Conservation (phyloP, 2,329 filamentous ascomycete genomes). For the Aureobasidium sp. region DNA sequence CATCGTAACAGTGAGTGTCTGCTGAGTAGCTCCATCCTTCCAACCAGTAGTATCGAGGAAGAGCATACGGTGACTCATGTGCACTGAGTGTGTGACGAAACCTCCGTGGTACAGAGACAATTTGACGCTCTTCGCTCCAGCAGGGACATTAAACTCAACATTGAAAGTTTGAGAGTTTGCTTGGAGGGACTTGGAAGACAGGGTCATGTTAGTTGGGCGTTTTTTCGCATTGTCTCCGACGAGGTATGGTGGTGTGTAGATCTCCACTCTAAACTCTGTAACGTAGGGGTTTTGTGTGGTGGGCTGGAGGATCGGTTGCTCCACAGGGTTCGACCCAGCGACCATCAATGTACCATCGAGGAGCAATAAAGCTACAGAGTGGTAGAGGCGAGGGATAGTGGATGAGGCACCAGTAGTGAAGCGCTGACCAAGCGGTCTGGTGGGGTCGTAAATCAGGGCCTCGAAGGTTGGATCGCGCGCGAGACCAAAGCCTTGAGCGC, state of each 20-base stretch:
- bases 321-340: constrained; percentile 52
- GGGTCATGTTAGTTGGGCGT: constrained; percentile 42
- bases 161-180: constrained; percentile 40
- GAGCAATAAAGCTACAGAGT: constrained; percentile 53
- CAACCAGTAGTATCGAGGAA: constrained; percentile 40
- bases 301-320: constrained; percentile 49
- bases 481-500: constrained; percentile 54
- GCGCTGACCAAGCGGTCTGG: constrained; percentile 43
- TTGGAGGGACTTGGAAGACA: constrained; percentile 39
- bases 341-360: constrained; percentile 54
- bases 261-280: constrained; percentile 57
- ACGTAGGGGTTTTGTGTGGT: constrained; percentile 42
- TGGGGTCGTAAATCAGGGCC: constrained; percentile 52
- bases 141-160: constrained; percentile 41
- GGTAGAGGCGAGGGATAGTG: constrained; percentile 46
- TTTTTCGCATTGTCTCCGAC: constrained; percentile 41
- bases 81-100: constrained; percentile 53
- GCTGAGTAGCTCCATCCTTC: constrained; percentile 32
- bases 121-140: constrained; percentile 38
- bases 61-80: constrained; percentile 55
- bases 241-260: constrained; percentile 55
- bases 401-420: constrained; percentile 42
- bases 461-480: constrained; percentile 48
- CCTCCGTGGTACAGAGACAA: constrained; percentile 51
- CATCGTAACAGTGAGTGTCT: constrained; percentile 46